Conservation (phyloP, 2,329 filamentous ascomycete genomes). For the Nigrospora osmanthi region DNA sequence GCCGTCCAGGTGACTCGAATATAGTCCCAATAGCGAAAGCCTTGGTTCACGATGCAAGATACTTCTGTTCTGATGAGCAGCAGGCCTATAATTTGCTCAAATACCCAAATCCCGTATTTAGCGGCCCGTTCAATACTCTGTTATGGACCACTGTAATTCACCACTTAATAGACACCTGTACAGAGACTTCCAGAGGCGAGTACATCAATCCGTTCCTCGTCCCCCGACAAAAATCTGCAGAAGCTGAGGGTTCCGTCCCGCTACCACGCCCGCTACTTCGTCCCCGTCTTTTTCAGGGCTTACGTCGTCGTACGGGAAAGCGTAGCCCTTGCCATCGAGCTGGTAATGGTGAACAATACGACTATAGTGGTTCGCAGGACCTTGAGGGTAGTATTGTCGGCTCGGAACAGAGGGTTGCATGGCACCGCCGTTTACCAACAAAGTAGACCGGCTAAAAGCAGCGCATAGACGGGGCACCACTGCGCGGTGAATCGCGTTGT, state of each 20-base stretch:
- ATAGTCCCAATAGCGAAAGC: too few species aligned
- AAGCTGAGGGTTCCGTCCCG: constrained; percentile 30
- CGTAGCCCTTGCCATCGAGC: constrained; percentile 52
- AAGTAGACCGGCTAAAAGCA: constrained; percentile 37
- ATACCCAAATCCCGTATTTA: too few species aligned
- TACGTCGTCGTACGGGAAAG: constrained; percentile 65
- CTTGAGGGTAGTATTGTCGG: constrained; percentile 32
- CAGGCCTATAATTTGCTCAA: too few species aligned
- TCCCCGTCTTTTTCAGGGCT: constrained; percentile 38
- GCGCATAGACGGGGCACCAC: constrained; percentile 40
- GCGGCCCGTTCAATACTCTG: too few species aligned
- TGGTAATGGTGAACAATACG: constrained; percentile 53
- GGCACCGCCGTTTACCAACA: constrained; percentile 36
- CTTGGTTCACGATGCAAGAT: too few species aligned
- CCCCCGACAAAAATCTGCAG: background rate
- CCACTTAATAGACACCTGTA: too few species aligned
- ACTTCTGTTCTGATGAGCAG: too few species aligned
- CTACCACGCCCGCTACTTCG: constrained; percentile 43
- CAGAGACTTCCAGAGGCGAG: too few species aligned
- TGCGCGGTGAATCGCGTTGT: constrained; percentile 32
- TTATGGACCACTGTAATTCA: too few species aligned
- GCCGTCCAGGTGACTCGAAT: too few species aligned
- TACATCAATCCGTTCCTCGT: background rate
- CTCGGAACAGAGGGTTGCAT: constrained; percentile 30
- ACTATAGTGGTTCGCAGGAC: constrained; percentile 47